A percentile compares a stretch with the other conserved stretches of the same genome.
Evolutionary conservation across 495 filamentous ascomycete genomes (phyloP).

Genomic region (Elasticomyces elasticus): DNA sequence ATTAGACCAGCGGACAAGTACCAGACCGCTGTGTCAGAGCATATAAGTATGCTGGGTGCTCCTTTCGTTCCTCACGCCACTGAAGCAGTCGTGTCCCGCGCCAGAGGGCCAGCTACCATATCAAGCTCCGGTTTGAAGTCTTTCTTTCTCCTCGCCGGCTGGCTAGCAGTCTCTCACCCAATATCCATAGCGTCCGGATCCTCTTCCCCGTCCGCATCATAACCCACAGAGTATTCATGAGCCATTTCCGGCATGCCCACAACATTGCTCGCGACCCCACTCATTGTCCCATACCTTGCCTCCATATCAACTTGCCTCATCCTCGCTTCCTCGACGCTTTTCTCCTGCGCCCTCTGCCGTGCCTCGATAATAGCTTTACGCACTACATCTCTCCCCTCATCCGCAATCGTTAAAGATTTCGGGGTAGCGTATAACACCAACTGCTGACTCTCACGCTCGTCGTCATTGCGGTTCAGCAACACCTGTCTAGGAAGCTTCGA

Average conservation of each 20-base stretch:
- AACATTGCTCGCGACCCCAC: no score
- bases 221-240: slow-evolving; percentile 13
- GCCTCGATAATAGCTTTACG: slow-evolving; percentile 79
- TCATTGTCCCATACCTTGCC: slow-evolving; percentile 17
- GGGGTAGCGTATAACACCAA: slow-evolving; percentile 78
- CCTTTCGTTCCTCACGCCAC: no score
- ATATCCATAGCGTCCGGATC: slow-evolving; percentile 67
- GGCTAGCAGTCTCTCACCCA: slow-evolving; percentile 36
- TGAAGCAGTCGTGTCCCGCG: no score
- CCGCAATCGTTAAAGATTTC: slow-evolving; percentile 59
- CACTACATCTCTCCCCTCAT: slow-evolving; percentile 70
- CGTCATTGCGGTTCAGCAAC: slow-evolving; percentile 32
- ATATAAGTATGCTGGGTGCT: no score
- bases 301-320: slow-evolving; percentile 25
- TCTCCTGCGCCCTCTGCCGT: slow-evolving; percentile 53
- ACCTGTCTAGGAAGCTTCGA: slow-evolving; percentile 59
- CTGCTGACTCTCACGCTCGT: slow-evolving; percentile 45
- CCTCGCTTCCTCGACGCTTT: slow-evolving; percentile 8
- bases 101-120: no score
- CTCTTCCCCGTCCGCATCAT: slow-evolving; percentile 22
- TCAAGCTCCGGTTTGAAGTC: not conserved
- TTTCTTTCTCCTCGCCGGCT: no score
- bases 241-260: slow-evolving; percentile 8
- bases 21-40: no score
- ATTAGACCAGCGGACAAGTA: no score